Conservation (phyloP, 2,329 filamentous ascomycete genomes). For the Colletotrichum graminicola region DNA sequence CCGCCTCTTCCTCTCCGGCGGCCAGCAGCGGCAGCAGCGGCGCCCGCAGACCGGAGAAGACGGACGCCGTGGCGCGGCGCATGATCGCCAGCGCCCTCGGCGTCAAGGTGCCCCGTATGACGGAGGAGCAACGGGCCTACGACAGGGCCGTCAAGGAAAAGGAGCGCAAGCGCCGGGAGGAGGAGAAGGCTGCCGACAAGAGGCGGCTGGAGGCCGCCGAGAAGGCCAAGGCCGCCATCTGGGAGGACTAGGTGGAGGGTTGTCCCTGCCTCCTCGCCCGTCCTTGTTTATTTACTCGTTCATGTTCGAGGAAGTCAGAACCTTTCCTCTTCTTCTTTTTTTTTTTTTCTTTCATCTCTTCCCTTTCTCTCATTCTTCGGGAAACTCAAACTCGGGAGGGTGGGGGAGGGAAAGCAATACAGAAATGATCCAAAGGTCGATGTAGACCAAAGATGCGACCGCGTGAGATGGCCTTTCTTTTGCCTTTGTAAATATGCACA, state of each 20-base stretch:
- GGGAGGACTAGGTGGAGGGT: slow-evolving; percentile 73
- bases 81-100: slow-evolving; percentile 93
- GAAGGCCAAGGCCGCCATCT: slow-evolving; percentile 84
- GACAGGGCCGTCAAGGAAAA: slow-evolving; percentile 86
- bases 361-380: not conserved
- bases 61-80: slow-evolving; percentile 88
- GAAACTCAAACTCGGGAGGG: not conserved
- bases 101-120: slow-evolving; percentile 82
- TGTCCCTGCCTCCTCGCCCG: not conserved
- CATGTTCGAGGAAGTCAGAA: not conserved
- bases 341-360: not conserved
- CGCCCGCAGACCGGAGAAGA: slow-evolving; percentile 81
- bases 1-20: not conserved
- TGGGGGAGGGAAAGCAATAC: not conserved
- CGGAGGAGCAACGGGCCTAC: slow-evolving; percentile 89
- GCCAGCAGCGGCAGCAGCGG: slow-evolving; percentile 42
- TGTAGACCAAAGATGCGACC: not conserved
- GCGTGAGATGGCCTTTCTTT: not conserved
- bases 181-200: slow-evolving; percentile 76
- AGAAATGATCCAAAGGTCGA: not conserved
- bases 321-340: not conserved
- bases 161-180: slow-evolving; percentile 81
- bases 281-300: not conserved
- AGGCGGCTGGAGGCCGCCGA: slow-evolving; percentile 74
- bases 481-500: not conserved